phyloP scores from a whole-genome alignment of 371 early-diverging fungal species.

The Haplosporangium sp. region DNA sequence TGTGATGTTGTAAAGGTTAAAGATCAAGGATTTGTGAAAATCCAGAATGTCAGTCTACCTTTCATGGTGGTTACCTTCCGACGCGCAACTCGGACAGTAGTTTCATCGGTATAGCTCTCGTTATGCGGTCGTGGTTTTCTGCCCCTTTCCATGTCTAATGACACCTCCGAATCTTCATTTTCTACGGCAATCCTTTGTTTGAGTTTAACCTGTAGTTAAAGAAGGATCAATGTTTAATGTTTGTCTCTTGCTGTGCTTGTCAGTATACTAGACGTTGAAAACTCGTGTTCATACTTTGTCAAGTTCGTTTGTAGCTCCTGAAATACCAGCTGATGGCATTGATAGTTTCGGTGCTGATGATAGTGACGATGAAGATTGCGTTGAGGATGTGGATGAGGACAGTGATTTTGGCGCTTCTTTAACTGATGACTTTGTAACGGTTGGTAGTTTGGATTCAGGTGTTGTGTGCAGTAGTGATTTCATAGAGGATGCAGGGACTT shows the following conservation, averaged over 20 bases:
- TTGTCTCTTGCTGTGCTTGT: not conserved
- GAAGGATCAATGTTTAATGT: not conserved
- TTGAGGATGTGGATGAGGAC: constrained; percentile 7
- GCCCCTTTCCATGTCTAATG: not conserved
- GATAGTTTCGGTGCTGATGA: not conserved
- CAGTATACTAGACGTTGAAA: not conserved
- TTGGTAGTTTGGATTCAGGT: not conserved
- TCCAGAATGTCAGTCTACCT: not conserved
- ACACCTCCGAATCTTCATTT: no score
- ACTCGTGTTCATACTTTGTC: not conserved
- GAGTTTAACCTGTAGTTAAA: not conserved
- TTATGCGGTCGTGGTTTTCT: not conserved
- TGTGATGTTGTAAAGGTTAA: not conserved
- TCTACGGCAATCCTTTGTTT: not conserved
- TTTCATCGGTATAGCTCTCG: not conserved
- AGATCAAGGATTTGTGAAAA: not conserved
- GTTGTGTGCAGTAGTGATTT: not conserved
- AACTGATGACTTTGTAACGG: not conserved
- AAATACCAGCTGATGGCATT: not conserved
- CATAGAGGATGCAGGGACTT: constrained; percentile 12
- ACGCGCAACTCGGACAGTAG: not conserved
- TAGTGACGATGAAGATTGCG: constrained; percentile 3
- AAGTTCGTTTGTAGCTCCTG: not conserved
- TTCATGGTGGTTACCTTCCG: not conserved
- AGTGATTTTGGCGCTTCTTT: not conserved